A percentile compares a stretch with the other conserved stretches of the same genome.
phyloP scores from a whole-genome alignment of 257 asterid genomes.

The Haberlea rhodopensis region DNA sequence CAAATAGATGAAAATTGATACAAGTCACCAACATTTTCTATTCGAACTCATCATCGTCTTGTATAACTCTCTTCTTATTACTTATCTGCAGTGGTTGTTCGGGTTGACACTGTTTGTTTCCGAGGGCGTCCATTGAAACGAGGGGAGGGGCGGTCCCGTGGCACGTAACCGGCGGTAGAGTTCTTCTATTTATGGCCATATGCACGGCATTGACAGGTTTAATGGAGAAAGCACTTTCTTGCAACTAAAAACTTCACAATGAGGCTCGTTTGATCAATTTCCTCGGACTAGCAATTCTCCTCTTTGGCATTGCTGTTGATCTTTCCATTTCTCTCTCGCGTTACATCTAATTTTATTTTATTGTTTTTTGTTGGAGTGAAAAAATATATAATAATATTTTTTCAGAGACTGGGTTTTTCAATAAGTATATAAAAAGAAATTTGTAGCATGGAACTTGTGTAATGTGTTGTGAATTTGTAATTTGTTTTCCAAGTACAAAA shows the following conservation, averaged over 20 bases:
- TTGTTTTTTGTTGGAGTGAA: too few relatives aligned
- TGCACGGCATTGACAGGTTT: conserved; percentile 66
- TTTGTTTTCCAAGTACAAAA: too few relatives aligned
- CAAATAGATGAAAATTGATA: too few relatives aligned
- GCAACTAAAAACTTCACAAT: conserved; percentile 27
- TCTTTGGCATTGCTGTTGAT: conserved; percentile 65
- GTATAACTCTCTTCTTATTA: too few relatives aligned
- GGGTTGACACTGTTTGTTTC: conserved; percentile 46
- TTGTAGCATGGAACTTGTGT: too few relatives aligned
- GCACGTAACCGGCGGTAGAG: conserved; percentile 60
- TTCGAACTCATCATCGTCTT: too few relatives aligned
- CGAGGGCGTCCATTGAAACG: conserved; percentile 34
- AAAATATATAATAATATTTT: too few relatives aligned
- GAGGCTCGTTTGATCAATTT: conserved; percentile 56
- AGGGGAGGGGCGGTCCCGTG: conserved; percentile 41
- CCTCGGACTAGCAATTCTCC: conserved; percentile 56
- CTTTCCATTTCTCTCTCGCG: conserved; percentile 60
- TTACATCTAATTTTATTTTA: too few relatives aligned
- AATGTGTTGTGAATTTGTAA: too few relatives aligned
- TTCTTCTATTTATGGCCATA: conserved; percentile 62
- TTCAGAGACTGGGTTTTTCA: too few relatives aligned
- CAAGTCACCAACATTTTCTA: too few relatives aligned
- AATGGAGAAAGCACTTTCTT: conserved; percentile 55
- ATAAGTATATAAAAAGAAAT: too few relatives aligned
- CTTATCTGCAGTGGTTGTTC: conserved; percentile 70